Evolutionary conservation across 2,329 filamentous ascomycete species (phyloP).

Genomic region (Onygenales sp.): DNA sequence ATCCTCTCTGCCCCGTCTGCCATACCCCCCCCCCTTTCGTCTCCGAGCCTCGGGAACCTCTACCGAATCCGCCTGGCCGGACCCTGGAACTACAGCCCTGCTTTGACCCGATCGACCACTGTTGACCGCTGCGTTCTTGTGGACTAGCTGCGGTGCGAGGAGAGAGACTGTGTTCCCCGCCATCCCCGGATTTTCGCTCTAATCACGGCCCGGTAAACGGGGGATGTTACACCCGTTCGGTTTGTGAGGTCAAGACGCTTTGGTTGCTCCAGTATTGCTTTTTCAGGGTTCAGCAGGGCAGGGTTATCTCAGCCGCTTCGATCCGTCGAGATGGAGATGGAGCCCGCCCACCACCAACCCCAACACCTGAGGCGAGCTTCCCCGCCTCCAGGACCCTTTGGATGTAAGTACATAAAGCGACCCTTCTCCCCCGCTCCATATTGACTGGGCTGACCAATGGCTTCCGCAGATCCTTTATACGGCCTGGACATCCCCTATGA

Average conservation of each 20-base stretch:
- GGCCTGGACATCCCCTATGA: constrained; percentile 28
- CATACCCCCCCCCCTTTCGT: not conserved
- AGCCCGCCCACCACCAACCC: constrained; percentile 23
- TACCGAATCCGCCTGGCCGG: not conserved
- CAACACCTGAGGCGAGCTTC: constrained; percentile 36
- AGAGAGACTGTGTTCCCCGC: not conserved
- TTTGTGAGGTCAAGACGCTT: not conserved
- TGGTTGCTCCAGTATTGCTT: not conserved
- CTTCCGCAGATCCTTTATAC: constrained; percentile 23
- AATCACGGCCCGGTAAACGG: not conserved
- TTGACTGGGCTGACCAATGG: not conserved
- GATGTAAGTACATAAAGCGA: constrained; percentile 44
- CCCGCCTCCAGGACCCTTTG: constrained; percentile 53
- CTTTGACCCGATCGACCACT: not conserved
- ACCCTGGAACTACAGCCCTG: not conserved
- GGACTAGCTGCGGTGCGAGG: too few species aligned
- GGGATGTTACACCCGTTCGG: not conserved
- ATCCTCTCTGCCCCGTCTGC: not conserved
- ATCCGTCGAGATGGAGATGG: constrained; percentile 23
- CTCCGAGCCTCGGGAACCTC: not conserved
- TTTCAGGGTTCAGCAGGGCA: not conserved
- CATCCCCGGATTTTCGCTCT: not conserved
- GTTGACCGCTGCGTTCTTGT: too few species aligned
- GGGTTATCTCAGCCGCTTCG: not conserved
- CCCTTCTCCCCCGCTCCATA: not conserved